Percentiles rank a stretch among this genome's conserved stretches.
Evolutionary conservation across 192 early-diverging fungal genomes (phyloP).

Genomic region (Allomyces macrogynus): DNA sequence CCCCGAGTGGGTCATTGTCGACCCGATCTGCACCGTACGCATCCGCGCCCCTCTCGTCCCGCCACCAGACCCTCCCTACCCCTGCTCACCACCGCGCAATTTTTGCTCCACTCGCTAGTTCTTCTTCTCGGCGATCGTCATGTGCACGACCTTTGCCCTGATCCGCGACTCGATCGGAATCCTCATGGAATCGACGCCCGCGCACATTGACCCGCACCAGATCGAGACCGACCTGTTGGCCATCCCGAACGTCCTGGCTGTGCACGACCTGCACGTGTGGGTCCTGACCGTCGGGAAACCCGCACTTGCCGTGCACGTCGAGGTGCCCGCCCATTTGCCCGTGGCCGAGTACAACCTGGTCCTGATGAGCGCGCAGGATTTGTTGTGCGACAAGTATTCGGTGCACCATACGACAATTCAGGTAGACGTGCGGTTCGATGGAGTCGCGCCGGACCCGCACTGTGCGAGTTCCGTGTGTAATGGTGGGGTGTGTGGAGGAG

Average conservation of each 20-base stretch:
- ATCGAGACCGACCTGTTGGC: conserved; percentile 19
- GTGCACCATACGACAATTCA: conserved; percentile 34
- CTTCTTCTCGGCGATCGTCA: conserved; percentile 53
- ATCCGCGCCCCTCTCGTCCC: no score
- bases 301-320: conserved; percentile 17
- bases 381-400: conserved; percentile 19
- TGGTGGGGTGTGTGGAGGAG: not conserved
- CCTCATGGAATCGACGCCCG: conserved; percentile 48
- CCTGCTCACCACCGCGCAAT: no score
- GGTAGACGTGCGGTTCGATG: conserved; percentile 8
- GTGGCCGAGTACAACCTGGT: conserved; percentile 17
- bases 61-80: no score
- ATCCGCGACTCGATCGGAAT: conserved; percentile 41
- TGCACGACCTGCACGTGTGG: conserved; percentile 44
- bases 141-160: conserved; percentile 43
- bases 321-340: conserved; percentile 7
- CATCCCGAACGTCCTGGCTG: conserved; percentile 27
- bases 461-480: not conserved
- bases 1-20: conserved; percentile 36
- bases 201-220: conserved; percentile 19
- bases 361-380: conserved; percentile 12
- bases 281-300: conserved; percentile 28
- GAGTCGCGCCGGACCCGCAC: not conserved
- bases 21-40: conserved; percentile 47
- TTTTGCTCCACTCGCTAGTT: conserved; percentile 11